phyloP scores from a whole-genome alignment of 805 yeast genomes.

The Saturnispora ahearnii region DNA sequence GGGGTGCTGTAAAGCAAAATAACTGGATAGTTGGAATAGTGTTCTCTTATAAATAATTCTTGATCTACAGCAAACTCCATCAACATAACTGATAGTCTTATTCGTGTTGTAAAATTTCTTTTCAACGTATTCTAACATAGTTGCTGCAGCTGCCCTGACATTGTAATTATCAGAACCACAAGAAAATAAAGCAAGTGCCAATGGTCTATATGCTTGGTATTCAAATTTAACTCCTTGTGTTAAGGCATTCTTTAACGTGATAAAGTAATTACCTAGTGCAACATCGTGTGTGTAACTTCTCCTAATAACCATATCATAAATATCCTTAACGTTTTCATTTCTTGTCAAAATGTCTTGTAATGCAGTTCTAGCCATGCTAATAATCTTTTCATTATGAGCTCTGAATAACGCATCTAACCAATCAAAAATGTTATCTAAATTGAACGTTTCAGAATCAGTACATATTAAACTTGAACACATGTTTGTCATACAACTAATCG shows the following conservation, averaged over 20 bases:
- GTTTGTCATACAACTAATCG: conserved; percentile 78
- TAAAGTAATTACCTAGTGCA: conserved; percentile 61
- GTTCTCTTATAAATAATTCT: conserved; percentile 84
- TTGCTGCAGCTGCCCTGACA: conserved; percentile 65
- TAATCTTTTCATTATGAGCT: conserved; percentile 48
- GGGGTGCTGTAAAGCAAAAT: conserved; percentile 55
- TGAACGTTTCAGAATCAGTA: conserved; percentile 48
- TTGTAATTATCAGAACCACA: conserved; percentile 64
- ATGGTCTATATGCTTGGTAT: conserved; percentile 51
- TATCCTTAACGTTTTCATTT: conserved; percentile 47
- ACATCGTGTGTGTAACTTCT: conserved; percentile 58
- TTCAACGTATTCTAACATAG: conserved; percentile 61
- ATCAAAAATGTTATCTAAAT: conserved; percentile 52
- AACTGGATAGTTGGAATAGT: conserved; percentile 65
- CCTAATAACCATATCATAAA: conserved; percentile 50
- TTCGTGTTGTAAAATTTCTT: conserved; percentile 44
- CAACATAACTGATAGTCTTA: conserved; percentile 49
- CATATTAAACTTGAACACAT: conserved; percentile 69
- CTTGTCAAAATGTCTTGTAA: conserved; percentile 53
- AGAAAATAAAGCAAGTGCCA: conserved; percentile 71
- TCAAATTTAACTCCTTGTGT: conserved; percentile 40
- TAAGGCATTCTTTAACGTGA: conserved; percentile 59
- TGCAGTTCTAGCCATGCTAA: conserved; percentile 60
- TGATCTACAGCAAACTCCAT: conserved; percentile 64
- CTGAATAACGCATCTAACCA: conserved; percentile 77